Evolutionary conservation across 2,329 filamentous ascomycete species (phyloP), one percentile per base, ranked within the genome.

Genomic region (Trichoderma afroharzianum): DNA sequence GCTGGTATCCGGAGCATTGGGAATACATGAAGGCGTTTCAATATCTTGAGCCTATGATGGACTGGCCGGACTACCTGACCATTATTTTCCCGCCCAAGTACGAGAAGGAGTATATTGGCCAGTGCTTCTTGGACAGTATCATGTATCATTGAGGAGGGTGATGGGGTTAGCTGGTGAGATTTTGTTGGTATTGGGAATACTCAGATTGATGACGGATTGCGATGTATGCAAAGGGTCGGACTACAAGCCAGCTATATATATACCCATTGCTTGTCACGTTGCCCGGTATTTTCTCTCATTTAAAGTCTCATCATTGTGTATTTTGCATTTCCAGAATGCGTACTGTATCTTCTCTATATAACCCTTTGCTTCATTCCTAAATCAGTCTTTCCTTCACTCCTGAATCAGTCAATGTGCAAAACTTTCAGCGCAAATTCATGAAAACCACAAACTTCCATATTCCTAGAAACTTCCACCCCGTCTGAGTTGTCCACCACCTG

Each of bases 1-100:
- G 70, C 64, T 62, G 70, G 32, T 64, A 47, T 15, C 62, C 62
- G 11, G 62, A 64, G 26, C 24, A 64, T 11, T 64, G 62, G 62
- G 62, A 62, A 24, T 36, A 62, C 32, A 39, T 24, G n/a, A 62
- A 62, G 58, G 58, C 58, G 12, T 62, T 36, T 26, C 58, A 39
- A 1, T 21, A 62, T 2, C 12, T 62, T 21, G 21, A 36, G n/a
- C 32, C 58, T 0, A 62, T 62, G 58, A 6, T 15, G 21, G 58
- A 62, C 32, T 62, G 58, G 58, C 58, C 58, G 7, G 58, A 62
- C 11, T 26, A 39, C 32, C 4, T 62, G 32, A 14, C 32, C 11
- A n/a, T 24, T 24, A 26, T 62, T 2, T 18, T 62, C 28, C 58
- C 58, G 21, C 58, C 30, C 32, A 39, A 62, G 14, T 62, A 39